Conservation (phyloP, 2,329 filamentous ascomycete genomes). For the Hypoxylon sp. region DNA sequence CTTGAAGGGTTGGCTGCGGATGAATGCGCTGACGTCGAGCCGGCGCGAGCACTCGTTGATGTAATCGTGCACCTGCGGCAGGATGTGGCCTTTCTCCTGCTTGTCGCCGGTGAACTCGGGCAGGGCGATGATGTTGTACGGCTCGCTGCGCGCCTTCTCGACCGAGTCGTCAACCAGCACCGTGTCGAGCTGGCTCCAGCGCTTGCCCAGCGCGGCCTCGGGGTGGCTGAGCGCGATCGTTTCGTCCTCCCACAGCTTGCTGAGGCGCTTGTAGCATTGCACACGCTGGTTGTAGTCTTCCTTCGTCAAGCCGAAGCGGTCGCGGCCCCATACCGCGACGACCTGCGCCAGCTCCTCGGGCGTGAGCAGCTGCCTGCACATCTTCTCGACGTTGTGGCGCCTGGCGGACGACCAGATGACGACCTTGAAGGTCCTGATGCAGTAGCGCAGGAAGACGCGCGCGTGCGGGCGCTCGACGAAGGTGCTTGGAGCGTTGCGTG, state of each 20-base stretch:
- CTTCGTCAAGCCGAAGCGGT: constrained; percentile 75
- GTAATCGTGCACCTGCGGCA: constrained; percentile 72
- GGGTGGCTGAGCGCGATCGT: constrained; percentile 60
- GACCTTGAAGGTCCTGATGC: constrained; percentile 80
- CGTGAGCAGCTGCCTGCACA: constrained; percentile 75
- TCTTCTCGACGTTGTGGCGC: constrained; percentile 75
- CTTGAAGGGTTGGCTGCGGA: constrained; percentile 53
- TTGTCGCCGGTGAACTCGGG: constrained; percentile 76
- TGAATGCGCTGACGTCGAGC: constrained; percentile 72
- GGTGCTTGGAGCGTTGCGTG: constrained; percentile 58
- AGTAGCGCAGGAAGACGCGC: constrained; percentile 76
- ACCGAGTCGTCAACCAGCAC: constrained; percentile 87
- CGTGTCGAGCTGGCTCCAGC: constrained; percentile 88
- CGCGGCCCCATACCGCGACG: constrained; percentile 81
- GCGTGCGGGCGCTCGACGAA: constrained; percentile 78
- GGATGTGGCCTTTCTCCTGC: constrained; percentile 58
- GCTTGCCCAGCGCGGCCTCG: constrained; percentile 52
- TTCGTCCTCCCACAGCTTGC: constrained; percentile 74
- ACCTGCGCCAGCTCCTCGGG: constrained; percentile 65
- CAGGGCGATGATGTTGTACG: constrained; percentile 83
- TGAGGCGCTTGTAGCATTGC: constrained; percentile 90
- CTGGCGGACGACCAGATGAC: constrained; percentile 93
- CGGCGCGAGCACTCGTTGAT: constrained; percentile 67
- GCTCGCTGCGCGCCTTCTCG: constrained; percentile 85
- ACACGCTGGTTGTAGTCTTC: constrained; percentile 77